Percentiles rank a stretch among this genome's conserved stretches.
Evolutionary conservation across 2,329 filamentous ascomycete species (phyloP).

Genomic region (Passalora sequoiae): DNA sequence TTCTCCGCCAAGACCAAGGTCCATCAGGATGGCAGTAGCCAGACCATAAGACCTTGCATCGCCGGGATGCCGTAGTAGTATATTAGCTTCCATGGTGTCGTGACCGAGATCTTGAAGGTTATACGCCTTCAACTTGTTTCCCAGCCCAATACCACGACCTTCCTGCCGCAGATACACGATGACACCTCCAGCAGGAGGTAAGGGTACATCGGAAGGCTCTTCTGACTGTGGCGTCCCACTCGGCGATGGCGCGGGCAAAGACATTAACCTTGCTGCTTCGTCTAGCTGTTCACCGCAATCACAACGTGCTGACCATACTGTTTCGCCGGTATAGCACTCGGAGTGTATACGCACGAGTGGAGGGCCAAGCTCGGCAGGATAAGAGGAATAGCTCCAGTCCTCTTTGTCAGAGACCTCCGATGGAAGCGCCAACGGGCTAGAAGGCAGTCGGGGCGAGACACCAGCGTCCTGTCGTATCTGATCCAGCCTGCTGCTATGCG

Average conservation of each 20-base stretch:
- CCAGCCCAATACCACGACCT: conserved; percentile 87
- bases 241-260: conserved; percentile 28
- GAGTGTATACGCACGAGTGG: conserved; percentile 93
- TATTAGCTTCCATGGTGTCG: conserved; percentile 96
- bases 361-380: conserved; percentile 38
- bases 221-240: conserved; percentile 24
- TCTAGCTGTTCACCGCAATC: conserved; percentile 98
- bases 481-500: conserved; percentile 67
- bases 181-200: conserved; percentile 64
- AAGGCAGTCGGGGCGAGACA: conserved; percentile 23
- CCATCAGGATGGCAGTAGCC: conserved; percentile 89
- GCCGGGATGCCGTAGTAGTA: conserved; percentile 83
- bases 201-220: conserved; percentile 30
- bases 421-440: conserved; percentile 13
- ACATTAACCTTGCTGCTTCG: conserved; percentile 92
- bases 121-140: conserved; percentile 96
- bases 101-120: conserved; percentile 94
- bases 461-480: conserved; percentile 40
- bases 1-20: conserved; percentile 68
- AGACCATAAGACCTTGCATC: conserved; percentile 92
- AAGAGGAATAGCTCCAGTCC: conserved; percentile 21
- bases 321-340: conserved; percentile 98
- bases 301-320: conserved; percentile 94
- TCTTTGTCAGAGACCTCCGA: conserved; percentile 6
- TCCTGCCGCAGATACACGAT: conserved; percentile 96